Base-by-base conservation (phyloP, 2,329 filamentous ascomycete genomes). In the Colletotrichum limetticola region DNA sequence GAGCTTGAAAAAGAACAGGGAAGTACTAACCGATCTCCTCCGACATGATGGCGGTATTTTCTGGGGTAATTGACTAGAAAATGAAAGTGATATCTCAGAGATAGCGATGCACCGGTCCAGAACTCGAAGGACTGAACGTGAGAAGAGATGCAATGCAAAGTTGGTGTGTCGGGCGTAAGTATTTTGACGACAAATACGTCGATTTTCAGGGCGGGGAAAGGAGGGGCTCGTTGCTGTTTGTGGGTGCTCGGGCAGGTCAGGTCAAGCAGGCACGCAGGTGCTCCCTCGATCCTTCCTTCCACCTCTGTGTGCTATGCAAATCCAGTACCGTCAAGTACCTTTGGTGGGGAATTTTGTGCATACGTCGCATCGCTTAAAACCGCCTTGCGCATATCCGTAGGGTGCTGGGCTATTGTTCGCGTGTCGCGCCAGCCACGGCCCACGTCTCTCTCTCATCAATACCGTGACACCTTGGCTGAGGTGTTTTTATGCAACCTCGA, bases 11-110 rank as follows among this genome's bases (percentile, higher is more conserved):
- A 24, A 35, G 42, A 26, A 53, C n/a, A 63, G 46, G 11, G 49
- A 63, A 14, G 52, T 57, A 82, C 84, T 76, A 79, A 87, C 85
- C 86, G 75, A 82, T 76, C 74, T 84, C 85, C 82, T 86, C 85
- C 78, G 85, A 83, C 83, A 85, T 85, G 77, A 79, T 85, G 82
- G 79, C 78, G 67, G 71, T 66, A 37, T 68, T 70, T 72, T 74
- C 69, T 73, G 35, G 58, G 59, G 28, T 61, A 52, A 66, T 53
- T 67, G 70, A 65, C 57, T 68, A 37, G 28, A 67, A 67, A 60
- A 49, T 58, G 53, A 67, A 68, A 49, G 28, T 28, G 30, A 67
- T 71, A 68, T 72, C 55, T 72, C 66, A 71, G 67, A 46, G 62
- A 67, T 55, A 63, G 68, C 58, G 68, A 63, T 74, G 71, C 71